A percentile compares a stretch with the other conserved stretches of the same genome.
phyloP scores from a whole-genome alignment of 176 grass and related monocot genomes.

The Canna indica region DNA sequence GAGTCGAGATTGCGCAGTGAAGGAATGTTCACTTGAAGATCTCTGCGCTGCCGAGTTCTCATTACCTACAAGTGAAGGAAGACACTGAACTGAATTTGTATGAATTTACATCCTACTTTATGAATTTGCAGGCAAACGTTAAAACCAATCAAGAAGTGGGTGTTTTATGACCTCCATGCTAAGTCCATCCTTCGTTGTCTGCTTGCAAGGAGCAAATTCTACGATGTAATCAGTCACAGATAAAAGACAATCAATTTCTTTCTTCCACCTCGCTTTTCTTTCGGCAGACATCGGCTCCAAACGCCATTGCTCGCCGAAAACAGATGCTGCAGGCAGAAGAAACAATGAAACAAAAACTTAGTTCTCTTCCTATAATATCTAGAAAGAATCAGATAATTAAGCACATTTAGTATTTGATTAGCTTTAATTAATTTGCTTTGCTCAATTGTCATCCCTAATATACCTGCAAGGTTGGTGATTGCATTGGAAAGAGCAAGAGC shows the following conservation, averaged over 20 bases:
- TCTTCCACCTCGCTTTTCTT: constrained; percentile 63
- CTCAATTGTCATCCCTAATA: neutral
- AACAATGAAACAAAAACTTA: neutral
- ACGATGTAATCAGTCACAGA: constrained; percentile 86
- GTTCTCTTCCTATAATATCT: neutral
- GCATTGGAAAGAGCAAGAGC: constrained; percentile 87
- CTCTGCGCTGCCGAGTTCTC: constrained; percentile 67
- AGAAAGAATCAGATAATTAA: neutral
- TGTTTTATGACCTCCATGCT: constrained; percentile 53
- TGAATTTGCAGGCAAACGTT: neutral
- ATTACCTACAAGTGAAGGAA: constrained; percentile 43
- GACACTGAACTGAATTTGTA: neutral
- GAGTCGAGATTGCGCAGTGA: constrained; percentile 72
- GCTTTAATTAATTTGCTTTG: neutral
- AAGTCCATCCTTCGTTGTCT: constrained; percentile 57
- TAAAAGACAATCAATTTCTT: constrained; percentile 72
- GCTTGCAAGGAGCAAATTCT: constrained; percentile 71
- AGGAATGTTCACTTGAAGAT: constrained; percentile 80
- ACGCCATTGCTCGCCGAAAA: constrained; percentile 73
- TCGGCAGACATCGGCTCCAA: constrained; percentile 68
- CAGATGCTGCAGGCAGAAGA: constrained; percentile 33
- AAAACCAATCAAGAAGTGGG: constrained; percentile 10
- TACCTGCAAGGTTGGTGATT: constrained; percentile 55
- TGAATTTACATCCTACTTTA: neutral
- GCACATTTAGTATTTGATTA: too few species aligned